These are phyloP conservation scores for Arabis alpina DNA, from an alignment of 345 rosid species.

Conservation along the genomic window DNA sequence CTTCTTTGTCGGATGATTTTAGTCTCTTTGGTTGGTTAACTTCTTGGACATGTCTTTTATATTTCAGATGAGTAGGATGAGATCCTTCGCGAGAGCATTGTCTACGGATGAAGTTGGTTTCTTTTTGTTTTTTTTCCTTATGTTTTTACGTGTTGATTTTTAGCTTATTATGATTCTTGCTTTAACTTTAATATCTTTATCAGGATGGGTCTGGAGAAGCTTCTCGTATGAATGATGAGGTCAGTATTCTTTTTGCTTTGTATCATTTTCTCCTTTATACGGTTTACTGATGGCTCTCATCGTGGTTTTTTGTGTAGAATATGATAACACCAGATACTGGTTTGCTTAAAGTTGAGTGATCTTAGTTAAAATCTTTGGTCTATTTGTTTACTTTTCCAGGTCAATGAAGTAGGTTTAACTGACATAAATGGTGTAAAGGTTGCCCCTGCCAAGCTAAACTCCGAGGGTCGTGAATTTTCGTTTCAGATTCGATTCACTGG, in stretches of 20 bases:
- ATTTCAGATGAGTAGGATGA: conserved; percentile 25
- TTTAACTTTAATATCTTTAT: background rate
- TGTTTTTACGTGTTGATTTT: too few relatives aligned
- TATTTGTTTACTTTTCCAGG: conserved; percentile 41
- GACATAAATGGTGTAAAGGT: conserved; percentile 66
- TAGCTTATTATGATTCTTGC: background rate
- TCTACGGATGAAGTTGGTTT: conserved; percentile 16
- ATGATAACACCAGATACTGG: conserved; percentile 77
- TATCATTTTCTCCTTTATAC: conserved; percentile 5
- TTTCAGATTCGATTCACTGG: conserved; percentile 53
- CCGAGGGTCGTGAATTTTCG: conserved; percentile 61
- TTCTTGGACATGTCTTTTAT: too few relatives aligned
- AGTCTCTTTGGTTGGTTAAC: too few relatives aligned
- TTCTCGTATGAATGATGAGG: conserved; percentile 53
- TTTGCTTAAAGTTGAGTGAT: conserved; percentile 42
- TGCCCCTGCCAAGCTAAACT: conserved; percentile 64
- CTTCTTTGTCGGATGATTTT: too few relatives aligned
- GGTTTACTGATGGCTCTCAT: conserved; percentile 1
- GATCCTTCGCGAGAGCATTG: conserved; percentile 24
- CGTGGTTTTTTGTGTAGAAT: conserved; percentile 45
- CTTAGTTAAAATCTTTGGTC: background rate
- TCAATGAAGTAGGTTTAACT: conserved; percentile 65
- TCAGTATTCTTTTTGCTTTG: conserved; percentile 2
- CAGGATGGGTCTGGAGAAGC: conserved; percentile 59
- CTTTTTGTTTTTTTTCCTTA: background rate